phyloP scores from a whole-genome alignment of 2,329 filamentous ascomycete species.

The Fusarium sp. region DNA sequence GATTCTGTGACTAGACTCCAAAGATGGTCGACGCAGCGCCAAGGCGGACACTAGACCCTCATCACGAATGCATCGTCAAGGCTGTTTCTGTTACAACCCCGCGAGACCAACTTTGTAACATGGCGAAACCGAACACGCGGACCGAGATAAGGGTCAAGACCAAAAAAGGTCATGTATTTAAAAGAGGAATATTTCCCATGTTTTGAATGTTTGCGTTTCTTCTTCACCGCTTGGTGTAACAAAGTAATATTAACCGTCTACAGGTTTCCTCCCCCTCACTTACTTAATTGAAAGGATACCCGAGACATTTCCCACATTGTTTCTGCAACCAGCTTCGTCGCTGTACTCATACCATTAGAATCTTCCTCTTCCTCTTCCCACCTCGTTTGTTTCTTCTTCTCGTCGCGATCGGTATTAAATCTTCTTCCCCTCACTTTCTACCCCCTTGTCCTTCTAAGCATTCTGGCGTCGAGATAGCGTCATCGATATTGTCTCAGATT shows the following conservation, averaged over 20 bases:
- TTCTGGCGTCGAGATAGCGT: conserved; percentile 36
- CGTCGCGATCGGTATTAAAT: not conserved
- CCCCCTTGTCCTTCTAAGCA: conserved; percentile 31
- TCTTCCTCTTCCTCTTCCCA: not conserved
- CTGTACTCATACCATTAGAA: not conserved
- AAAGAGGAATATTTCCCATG: not conserved
- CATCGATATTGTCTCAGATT: conserved; percentile 32
- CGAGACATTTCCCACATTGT: not conserved
- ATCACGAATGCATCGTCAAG: not conserved
- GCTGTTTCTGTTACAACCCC: not conserved
- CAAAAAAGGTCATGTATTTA: too few relatives aligned
- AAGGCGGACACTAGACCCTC: not conserved
- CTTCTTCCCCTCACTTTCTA: conserved; percentile 6
- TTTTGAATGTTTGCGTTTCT: not conserved
- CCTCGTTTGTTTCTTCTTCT: not conserved
- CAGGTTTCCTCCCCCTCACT: not conserved
- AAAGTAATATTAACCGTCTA: not conserved
- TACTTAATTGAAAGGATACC: not conserved
- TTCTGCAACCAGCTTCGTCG: not conserved
- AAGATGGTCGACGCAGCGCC: not conserved
- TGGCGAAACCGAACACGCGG: not conserved
- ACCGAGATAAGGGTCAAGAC: not conserved
- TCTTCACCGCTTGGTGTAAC: not conserved
- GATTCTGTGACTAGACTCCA: not conserved
- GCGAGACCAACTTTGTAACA: conserved; percentile 2